Conservation (phyloP, 345 rosid species). For the Eucalyptus cloeziana region DNA sequence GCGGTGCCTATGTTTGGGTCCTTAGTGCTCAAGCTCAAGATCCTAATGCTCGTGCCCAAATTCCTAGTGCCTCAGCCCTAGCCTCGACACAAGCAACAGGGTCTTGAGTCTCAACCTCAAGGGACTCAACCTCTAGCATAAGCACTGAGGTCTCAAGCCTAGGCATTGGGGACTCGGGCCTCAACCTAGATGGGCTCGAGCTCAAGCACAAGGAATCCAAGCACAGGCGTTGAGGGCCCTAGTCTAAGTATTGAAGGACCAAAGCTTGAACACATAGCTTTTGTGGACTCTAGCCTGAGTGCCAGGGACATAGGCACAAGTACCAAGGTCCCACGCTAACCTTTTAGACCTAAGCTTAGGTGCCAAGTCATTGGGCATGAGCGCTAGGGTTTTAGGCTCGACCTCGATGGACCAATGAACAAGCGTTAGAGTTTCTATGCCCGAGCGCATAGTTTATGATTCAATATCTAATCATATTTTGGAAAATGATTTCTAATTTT, state of each 20-base stretch:
- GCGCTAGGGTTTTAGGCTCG: neutral
- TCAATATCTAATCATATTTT: too few relatives aligned
- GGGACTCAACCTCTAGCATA: too few relatives aligned
- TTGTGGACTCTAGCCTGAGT: neutral
- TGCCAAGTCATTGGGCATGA: neutral
- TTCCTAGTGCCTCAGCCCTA: fast-evolving
- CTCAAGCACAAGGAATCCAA: neutral
- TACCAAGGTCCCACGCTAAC: neutral
- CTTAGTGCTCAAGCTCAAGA: too few relatives aligned
- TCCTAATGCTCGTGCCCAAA: too few relatives aligned
- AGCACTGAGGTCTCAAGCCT: neutral
- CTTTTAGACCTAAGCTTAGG: neutral
- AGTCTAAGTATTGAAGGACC: neutral
- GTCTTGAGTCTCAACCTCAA: too few relatives aligned
- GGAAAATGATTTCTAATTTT: neutral
- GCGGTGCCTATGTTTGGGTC: neutral
- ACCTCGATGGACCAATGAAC: neutral
- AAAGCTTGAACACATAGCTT: neutral
- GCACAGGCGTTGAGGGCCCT: fast-evolving
- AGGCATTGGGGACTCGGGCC: neutral
- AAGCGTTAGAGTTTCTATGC: neutral
- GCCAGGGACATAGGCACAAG: neutral
- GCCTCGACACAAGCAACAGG: fast-evolving
- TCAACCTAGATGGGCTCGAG: neutral
- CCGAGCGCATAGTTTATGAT: neutral